Percentiles rank a stretch among this genome's conserved stretches.
Conservation (phyloP, 2,329 filamentous ascomycete genomes). For the Aspergillus sclerotialis region DNA sequence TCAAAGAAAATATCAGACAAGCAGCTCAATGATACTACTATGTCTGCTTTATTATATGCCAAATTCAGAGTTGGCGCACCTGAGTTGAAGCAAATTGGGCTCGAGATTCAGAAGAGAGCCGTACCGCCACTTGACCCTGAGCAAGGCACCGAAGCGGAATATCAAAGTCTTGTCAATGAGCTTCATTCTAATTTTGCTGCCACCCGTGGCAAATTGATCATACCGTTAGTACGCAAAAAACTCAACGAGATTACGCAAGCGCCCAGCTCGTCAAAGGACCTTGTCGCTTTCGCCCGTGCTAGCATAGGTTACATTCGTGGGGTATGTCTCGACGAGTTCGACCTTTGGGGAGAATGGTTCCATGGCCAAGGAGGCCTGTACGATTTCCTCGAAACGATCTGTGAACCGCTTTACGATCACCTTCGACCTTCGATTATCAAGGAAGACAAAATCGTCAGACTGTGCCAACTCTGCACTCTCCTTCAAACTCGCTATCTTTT, state of each 20-base stretch:
- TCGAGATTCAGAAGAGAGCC: conserved; percentile 62
- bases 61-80: conserved; percentile 63
- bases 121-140: conserved; percentile 54
- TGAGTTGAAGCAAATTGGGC: conserved; percentile 58
- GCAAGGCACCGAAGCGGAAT: conserved; percentile 54
- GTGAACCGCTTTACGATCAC: conserved; percentile 62
- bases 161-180: conserved; percentile 59
- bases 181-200: conserved; percentile 58
- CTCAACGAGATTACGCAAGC: conserved; percentile 48
- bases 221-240: conserved; percentile 58
- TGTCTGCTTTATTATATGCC: conserved; percentile 64
- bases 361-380: conserved; percentile 56
- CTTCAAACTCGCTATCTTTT: conserved; percentile 61
- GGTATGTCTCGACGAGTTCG: conserved; percentile 61
- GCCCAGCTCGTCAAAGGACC: conserved; percentile 54
- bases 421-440: conserved; percentile 59
- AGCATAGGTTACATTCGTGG: conserved; percentile 60
- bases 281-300: conserved; percentile 58
- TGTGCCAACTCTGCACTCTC: conserved; percentile 60
- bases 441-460: conserved; percentile 58
- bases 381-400: conserved; percentile 60
- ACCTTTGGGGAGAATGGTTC: conserved; percentile 62
- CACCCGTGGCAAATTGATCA: conserved; percentile 51
- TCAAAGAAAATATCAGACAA: conserved; percentile 57
- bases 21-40: conserved; percentile 64